These are phyloP conservation scores for Thraustochytrium sp. DNA, from an alignment of 352 stramenopile genomes.

Conservation along the genomic window DNA sequence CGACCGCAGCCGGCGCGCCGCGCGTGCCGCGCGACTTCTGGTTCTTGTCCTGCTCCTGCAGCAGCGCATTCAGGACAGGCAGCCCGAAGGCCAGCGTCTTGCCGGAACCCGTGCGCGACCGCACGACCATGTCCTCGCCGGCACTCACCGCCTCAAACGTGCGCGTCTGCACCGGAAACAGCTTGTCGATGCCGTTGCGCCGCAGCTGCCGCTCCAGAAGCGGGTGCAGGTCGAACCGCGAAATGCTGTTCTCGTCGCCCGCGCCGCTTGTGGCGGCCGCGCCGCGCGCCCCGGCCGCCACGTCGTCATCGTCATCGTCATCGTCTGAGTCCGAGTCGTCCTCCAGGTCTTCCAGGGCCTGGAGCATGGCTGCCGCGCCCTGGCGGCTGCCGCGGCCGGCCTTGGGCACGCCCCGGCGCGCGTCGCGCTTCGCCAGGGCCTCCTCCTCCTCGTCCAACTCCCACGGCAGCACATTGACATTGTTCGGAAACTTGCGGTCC, in stretches of 20 bases:
- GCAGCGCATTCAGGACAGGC: slow-evolving; percentile 67
- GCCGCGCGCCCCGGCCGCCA: too few relatives aligned
- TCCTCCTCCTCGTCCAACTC: too few relatives aligned
- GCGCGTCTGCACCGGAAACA: slow-evolving; percentile 81
- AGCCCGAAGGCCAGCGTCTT: slow-evolving; percentile 70
- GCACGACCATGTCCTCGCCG: slow-evolving; percentile 68
- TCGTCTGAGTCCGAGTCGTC: too few relatives aligned
- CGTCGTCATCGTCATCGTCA: too few relatives aligned
- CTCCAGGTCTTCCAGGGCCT: too few relatives aligned
- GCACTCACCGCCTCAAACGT: slow-evolving; percentile 73
- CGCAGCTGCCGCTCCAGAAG: neutral
- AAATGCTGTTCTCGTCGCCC: neutral
- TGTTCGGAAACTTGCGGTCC: too few relatives aligned
- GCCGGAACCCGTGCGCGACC: slow-evolving; percentile 69
- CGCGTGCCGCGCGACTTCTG: neutral
- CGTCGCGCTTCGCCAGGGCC: too few relatives aligned
- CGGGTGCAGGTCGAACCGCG: neutral
- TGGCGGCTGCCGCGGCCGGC: too few relatives aligned
- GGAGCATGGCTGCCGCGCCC: too few relatives aligned
- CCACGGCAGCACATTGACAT: too few relatives aligned
- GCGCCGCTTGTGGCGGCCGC: too few relatives aligned
- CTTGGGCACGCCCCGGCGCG: too few relatives aligned
- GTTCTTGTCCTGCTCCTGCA: slow-evolving; percentile 32
- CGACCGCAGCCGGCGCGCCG: slow-evolving; percentile 71
- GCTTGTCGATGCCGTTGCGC: slow-evolving; percentile 24